Base-by-base conservation (phyloP, 2,329 filamentous ascomycete genomes). In the Cercospora nicotianae region DNA sequence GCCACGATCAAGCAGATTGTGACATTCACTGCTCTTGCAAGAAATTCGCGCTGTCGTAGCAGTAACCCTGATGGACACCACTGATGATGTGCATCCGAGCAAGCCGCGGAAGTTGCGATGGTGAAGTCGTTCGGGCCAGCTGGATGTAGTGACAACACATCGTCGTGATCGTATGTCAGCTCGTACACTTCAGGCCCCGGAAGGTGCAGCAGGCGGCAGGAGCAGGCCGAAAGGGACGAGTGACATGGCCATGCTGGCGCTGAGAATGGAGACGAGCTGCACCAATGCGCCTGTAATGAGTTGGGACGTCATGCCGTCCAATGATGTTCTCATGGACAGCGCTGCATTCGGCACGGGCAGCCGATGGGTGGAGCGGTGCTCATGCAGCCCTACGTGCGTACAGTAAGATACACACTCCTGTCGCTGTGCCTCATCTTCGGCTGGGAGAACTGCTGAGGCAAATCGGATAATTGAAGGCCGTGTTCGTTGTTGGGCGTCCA, bases 261-360 rank as follows among this genome's bases (percentile, higher is more conserved):
- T 10, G 26, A 30, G 53, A 31, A 51, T 18, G 53, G 53, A 28
- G 53, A 58, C 16, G 53, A n/a, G 53, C 53, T 58, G 53, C 53
- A 58, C 13, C 48, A 42, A 42, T 42, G 36, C 36, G 7, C 20
- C 18, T 51, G 10, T 20, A 23, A 51, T 51, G 45, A 51, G 45
- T 48, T 51, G 45, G 45, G 45, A 51, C 45, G 45, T 51, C 45
- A 51, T 58, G 53, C 53, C 26, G 53, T 30, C 53, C 53, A 58
- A 58, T 30, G 53, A 58, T n/a, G 12, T 30, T n/a, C 3, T 3
- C 26, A 3, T 16, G 23, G 9, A 30, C 20, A 57, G 53, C 23
- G 53, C 7, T 18, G 53, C 23, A 23, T 23, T 57, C 53, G 51
- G 51, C 51, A 30, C 51, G 51, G 51, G 42, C 42, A 57, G 53